These are phyloP conservation scores for Ophiognomonia clavigignenti-juglandacearum DNA, from an alignment of 2,329 filamentous ascomycete species.

Conservation along the genomic window DNA sequence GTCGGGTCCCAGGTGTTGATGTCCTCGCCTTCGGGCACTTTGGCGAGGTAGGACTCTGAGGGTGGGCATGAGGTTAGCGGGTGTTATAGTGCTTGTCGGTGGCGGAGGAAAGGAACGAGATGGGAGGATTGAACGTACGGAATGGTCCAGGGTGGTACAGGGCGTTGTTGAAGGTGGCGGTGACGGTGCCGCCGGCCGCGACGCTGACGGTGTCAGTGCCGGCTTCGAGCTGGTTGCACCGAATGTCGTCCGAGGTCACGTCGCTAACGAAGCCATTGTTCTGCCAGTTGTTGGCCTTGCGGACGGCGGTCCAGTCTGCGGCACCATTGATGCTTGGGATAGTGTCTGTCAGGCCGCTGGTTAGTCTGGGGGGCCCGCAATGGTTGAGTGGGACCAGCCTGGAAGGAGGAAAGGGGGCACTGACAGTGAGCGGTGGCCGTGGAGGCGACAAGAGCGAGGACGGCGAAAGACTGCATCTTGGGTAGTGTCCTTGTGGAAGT, in stretches of 20 bases:
- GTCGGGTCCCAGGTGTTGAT: constrained; percentile 28
- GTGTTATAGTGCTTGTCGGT: too few relatives aligned
- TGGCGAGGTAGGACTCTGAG: constrained; percentile 30
- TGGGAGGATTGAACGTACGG: not conserved
- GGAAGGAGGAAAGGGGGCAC: too few relatives aligned
- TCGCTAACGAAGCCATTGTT: constrained; percentile 22
- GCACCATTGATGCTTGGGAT: constrained; percentile 16
- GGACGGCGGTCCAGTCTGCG: constrained; percentile 20
- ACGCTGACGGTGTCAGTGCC: constrained; percentile 24
- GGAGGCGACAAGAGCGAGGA: too few relatives aligned
- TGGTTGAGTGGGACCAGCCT: too few relatives aligned
- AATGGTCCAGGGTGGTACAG: constrained; percentile 35
- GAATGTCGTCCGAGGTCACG: constrained; percentile 23
- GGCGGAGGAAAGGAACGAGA: too few relatives aligned
- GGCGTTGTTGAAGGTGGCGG: constrained; percentile 31
- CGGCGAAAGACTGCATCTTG: too few relatives aligned
- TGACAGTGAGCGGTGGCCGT: too few relatives aligned
- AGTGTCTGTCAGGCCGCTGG: too few relatives aligned
- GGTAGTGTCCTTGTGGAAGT: too few relatives aligned
- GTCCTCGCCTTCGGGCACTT: constrained; percentile 28
- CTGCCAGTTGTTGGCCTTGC: constrained; percentile 21
- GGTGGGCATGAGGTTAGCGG: not conserved
- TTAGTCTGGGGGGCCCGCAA: too few relatives aligned
- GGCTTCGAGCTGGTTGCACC: constrained; percentile 24
- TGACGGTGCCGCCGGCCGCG: constrained; percentile 32